Conservation (phyloP, 305 asterid species). For the Fraxinus xanthoxyloides region DNA sequence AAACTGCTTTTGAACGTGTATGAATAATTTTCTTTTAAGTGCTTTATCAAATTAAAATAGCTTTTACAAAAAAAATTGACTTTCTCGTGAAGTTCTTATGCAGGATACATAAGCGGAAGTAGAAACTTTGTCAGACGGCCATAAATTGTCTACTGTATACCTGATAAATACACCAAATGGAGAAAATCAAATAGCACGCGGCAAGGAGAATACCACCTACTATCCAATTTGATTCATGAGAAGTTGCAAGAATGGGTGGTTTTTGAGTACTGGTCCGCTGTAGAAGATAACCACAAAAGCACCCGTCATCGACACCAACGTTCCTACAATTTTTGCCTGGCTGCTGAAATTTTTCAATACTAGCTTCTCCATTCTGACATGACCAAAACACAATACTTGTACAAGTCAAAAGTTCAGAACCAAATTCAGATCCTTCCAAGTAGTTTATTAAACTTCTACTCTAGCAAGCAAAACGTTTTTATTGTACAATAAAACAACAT, state of each 20-base stretch:
- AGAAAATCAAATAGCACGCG: background rate
- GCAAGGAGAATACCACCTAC: constrained; percentile 21
- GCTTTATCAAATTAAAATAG: background rate
- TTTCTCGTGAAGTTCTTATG: too few relatives aligned
- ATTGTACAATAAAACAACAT: too few relatives aligned
- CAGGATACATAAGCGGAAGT: too few relatives aligned
- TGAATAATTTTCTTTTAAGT: background rate
- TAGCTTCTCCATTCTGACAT: constrained; percentile 38
- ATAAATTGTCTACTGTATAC: background rate
- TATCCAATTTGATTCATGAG: constrained; percentile 9
- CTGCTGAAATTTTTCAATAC: constrained; percentile 22
- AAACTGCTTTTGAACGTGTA: too few relatives aligned
- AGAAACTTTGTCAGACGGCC: too few relatives aligned
- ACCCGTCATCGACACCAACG: constrained; percentile 29
- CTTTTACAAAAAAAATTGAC: too few relatives aligned
- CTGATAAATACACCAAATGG: constrained; percentile 18
- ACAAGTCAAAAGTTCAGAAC: background rate
- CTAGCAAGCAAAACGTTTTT: too few relatives aligned
- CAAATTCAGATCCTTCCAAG: background rate
- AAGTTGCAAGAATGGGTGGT: background rate
- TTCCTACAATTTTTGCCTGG: constrained; percentile 35
- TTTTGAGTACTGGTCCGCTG: constrained; percentile 21
- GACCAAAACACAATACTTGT: background rate
- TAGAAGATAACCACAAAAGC: constrained; percentile 35
- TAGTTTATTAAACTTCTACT: too few relatives aligned